These are phyloP conservation scores for Turnera subulata DNA, from an alignment of 345 rosid genomes.

Conservation along the genomic window DNA sequence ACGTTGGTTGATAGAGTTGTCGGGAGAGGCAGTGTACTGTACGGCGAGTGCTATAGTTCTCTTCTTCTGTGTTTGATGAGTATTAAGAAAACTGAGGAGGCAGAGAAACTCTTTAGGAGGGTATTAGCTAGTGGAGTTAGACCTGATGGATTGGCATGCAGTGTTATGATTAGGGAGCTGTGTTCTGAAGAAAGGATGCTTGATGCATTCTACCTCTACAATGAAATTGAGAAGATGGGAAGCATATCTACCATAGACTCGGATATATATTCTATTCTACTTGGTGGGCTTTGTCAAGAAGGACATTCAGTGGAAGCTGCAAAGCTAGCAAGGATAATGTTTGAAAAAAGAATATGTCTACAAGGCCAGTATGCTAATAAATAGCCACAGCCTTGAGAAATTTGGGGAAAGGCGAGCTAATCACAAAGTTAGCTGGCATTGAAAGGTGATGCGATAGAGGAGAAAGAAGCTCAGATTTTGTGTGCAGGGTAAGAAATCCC, in stretches of 20 bases:
- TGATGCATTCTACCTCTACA: slow-evolving; percentile 49
- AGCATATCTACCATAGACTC: slow-evolving; percentile 50
- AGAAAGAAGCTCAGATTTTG: no score
- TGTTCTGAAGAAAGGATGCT: slow-evolving; percentile 45
- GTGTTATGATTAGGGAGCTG: slow-evolving; percentile 56
- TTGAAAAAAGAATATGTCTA: slow-evolving; percentile 42
- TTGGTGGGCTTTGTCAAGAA: slow-evolving; percentile 46
- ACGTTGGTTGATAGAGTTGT: slow-evolving; percentile 56
- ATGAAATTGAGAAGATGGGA: slow-evolving; percentile 49
- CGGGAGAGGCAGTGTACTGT: slow-evolving; percentile 45
- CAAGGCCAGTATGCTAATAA: slow-evolving; percentile 32
- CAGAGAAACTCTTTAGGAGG: slow-evolving; percentile 49
- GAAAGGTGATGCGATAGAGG: no score
- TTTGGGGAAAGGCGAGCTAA: slow-evolving; percentile 41
- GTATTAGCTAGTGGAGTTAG: slow-evolving; percentile 45
- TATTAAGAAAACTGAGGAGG: slow-evolving; percentile 45
- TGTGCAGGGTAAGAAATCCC: no score
- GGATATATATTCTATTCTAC: slow-evolving; percentile 49
- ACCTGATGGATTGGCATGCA: slow-evolving; percentile 70
- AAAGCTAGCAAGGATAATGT: slow-evolving; percentile 50
- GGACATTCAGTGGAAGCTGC: slow-evolving; percentile 51
- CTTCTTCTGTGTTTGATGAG: slow-evolving; percentile 53
- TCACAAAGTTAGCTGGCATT: slow-evolving; percentile 26
- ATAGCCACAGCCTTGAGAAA: slow-evolving; percentile 35
- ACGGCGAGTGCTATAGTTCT: slow-evolving; percentile 59